Evolutionary conservation across 352 stramenopile species (phyloP), one percentile per base, ranked within the genome.

Genomic region (Globisporangium emineosum): DNA sequence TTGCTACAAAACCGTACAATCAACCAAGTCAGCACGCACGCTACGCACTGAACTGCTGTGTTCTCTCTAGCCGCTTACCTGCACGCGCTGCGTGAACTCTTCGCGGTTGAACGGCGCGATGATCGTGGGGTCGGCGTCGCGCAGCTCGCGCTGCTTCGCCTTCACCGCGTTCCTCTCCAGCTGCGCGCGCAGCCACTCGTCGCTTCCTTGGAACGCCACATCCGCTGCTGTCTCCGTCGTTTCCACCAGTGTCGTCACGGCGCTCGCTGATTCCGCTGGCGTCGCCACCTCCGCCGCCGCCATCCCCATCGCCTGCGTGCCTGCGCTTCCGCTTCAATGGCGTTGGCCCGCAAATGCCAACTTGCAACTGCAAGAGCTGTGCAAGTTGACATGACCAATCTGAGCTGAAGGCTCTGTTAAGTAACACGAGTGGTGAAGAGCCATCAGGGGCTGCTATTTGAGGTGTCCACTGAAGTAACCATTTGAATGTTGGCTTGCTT

Each of bases 31-130:
- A 33, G 23, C n/a, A 15, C 33, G 49, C 4, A 21, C 29, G 10
- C 23, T 59, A 47, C n/a, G n/a, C 53, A 19, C 3, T 0, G 17
- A 5, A 2, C 37, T 2, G 5, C 19, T 29, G 12, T 19, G 19
- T 3, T 5, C 2, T 17, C 3, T 35, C 2, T 17, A 27, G 6
- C 15, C 35, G 57, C 47, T 30, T 56, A 85, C 78, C 56, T 89
- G 75, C 43, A 92, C 82, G 32, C 82, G 64, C 47, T 63, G 59
- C 5, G 71, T 87, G 67, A 93, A 93, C 62, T 76, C 70, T 15
- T 67, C 64, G 42, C 83, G 78, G 59, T 89, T 71, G 56, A 93
- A 93, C n/a, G 60, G 49, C 25, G 84, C 81, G 19, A 78, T 76
- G 52, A 67, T 64, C 60, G 52, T 74, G 25, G 54, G 66, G 58